phyloP scores from a whole-genome alignment of 768 basidiomycete species.

The Termitomyces sp. region DNA sequence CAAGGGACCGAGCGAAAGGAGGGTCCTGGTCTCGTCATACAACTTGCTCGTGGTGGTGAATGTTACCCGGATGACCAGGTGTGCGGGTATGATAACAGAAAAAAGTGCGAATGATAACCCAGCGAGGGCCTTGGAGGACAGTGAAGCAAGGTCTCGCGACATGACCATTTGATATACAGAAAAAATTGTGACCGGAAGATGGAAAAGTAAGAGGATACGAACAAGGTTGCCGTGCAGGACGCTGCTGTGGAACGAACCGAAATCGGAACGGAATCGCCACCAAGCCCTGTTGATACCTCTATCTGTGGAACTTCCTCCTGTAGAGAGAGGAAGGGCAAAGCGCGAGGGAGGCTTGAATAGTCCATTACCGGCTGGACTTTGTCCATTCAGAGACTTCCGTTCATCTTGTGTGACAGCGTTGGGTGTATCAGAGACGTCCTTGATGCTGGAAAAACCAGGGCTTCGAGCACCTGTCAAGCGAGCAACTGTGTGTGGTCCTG shows the following conservation, averaged over 20 bases:
- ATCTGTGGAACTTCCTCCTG: conserved; percentile 22
- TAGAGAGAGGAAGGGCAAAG: conserved; percentile 21
- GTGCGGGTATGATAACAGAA: conserved; percentile 71
- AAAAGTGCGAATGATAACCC: conserved; percentile 77
- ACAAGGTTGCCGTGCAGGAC: conserved; percentile 89
- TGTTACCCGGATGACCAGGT: conserved; percentile 74
- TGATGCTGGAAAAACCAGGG: conserved; percentile 38
- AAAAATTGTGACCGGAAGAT: conserved; percentile 91
- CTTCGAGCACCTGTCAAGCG: conserved; percentile 31
- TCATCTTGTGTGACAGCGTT: conserved; percentile 34
- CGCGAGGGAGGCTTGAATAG: conserved; percentile 22
- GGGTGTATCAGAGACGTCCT: conserved; percentile 44
- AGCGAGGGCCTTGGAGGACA: conserved; percentile 71
- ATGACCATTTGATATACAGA: conserved; percentile 83
- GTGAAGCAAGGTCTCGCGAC: conserved; percentile 43
- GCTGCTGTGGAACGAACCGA: conserved; percentile 77
- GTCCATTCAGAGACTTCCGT: conserved; percentile 42
- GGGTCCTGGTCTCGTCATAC: conserved; percentile 91
- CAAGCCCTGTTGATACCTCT: conserved; percentile 39
- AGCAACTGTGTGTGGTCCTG: conserved; percentile 14
- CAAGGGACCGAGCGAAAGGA: conserved; percentile 85
- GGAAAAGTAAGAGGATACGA: conserved; percentile 87
- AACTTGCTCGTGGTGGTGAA: conserved; percentile 83
- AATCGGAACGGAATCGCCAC: conserved; percentile 55
- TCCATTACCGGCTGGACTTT: conserved; percentile 21